phyloP scores from a whole-genome alignment of 2,329 filamentous ascomycete genomes.

The Cucurbitaria berberidis region DNA sequence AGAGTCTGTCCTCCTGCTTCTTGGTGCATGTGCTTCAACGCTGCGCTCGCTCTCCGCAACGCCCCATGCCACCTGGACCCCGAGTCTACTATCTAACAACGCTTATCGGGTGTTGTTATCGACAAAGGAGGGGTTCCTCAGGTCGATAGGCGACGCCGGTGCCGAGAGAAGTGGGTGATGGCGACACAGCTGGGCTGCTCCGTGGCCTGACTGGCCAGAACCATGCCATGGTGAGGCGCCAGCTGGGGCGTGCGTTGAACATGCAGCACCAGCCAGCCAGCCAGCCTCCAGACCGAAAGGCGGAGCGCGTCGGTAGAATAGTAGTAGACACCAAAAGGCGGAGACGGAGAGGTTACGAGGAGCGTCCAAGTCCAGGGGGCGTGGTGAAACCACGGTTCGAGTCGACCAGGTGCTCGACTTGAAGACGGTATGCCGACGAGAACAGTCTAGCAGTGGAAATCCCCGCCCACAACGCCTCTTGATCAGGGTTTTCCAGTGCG shows the following conservation, averaged over 20 bases:
- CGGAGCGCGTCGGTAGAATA: too few relatives aligned
- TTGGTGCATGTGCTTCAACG: conserved; percentile 24
- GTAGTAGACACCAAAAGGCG: too few relatives aligned
- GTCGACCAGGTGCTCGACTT: not conserved
- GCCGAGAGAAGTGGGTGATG: conserved; percentile 18
- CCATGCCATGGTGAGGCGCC: conserved; percentile 28
- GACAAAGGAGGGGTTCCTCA: conserved; percentile 25
- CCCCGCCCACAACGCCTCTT: conserved; percentile 16
- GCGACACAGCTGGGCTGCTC: conserved; percentile 21
- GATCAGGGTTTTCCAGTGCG: conserved; percentile 24
- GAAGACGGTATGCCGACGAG: not conserved
- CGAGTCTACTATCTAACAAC: conserved; percentile 22
- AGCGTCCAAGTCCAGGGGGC: too few relatives aligned
- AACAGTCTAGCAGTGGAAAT: conserved; percentile 12
- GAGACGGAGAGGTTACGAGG: too few relatives aligned
- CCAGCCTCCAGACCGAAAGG: conserved; percentile 3
- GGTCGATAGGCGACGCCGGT: conserved; percentile 31
- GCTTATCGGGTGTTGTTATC: conserved; percentile 40
- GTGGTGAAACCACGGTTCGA: too few relatives aligned
- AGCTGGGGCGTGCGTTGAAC: conserved; percentile 15
- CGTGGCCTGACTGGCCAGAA: conserved; percentile 31
- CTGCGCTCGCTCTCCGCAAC: conserved; percentile 23
- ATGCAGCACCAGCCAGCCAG: conserved; percentile 2
- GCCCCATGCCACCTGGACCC: conserved; percentile 24
- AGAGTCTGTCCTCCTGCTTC: conserved; percentile 21